phyloP scores from a whole-genome alignment of 192 early-diverging fungal species.

The Backusella circina region DNA sequence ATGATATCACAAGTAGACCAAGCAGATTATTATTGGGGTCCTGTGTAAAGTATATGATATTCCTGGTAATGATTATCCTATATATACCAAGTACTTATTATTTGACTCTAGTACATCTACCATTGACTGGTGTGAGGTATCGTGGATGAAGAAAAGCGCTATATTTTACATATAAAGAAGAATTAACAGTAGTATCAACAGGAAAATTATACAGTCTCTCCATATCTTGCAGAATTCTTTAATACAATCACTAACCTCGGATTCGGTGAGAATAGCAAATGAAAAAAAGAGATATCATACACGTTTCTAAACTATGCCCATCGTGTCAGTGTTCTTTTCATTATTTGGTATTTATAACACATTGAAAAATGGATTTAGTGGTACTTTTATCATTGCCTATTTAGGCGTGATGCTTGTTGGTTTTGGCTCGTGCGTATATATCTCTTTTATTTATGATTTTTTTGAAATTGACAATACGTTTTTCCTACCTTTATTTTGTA shows the following conservation, averaged over 20 bases:
- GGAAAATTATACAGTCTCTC: constrained; percentile 69
- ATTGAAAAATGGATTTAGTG: constrained; percentile 41
- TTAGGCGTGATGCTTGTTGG: constrained; percentile 61
- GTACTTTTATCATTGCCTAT: constrained; percentile 56
- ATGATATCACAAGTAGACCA: neutral
- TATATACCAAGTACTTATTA: neutral
- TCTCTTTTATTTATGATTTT: neutral
- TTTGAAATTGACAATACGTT: neutral
- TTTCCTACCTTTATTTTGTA: constrained; percentile 5
- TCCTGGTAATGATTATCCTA: neutral
- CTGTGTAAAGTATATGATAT: constrained; percentile 4
- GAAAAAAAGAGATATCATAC: neutral
- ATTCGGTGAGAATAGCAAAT: constrained; percentile 38
- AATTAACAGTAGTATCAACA: constrained; percentile 2
- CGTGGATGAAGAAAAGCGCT: constrained; percentile 11
- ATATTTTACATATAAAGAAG: neutral
- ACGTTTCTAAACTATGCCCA: neutral
- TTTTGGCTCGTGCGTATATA: constrained; percentile 46
- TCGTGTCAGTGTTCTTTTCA: constrained; percentile 44
- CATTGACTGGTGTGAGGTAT: constrained; percentile 75
- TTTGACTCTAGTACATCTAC: constrained; percentile 43
- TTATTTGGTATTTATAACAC: constrained; percentile 57
- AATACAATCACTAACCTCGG: constrained; percentile 70
- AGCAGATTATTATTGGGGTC: constrained; percentile 16
- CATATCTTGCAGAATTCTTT: constrained; percentile 77